A percentile compares a stretch with the other conserved stretches of the same genome.
phyloP scores from a whole-genome alignment of 306 rosid genomes.

The Prosopis cineraria region DNA sequence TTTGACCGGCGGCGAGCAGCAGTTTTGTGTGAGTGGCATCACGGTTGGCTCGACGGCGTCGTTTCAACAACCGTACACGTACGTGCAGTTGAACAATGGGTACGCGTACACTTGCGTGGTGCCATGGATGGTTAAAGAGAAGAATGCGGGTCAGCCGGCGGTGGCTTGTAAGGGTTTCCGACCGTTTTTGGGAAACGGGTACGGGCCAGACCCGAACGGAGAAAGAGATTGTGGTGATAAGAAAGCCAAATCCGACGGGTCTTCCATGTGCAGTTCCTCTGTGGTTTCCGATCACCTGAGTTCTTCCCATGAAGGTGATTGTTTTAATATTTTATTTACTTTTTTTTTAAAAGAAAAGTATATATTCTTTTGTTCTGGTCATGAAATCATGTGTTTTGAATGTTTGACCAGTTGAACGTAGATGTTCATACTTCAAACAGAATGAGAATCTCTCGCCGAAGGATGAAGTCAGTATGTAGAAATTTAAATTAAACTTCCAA shows the following conservation, averaged over 20 bases:
- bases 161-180: slow-evolving; percentile 35
- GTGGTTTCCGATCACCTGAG: slow-evolving; percentile 49
- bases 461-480: neutral
- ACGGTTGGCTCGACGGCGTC: neutral
- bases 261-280: slow-evolving; percentile 59
- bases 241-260: slow-evolving; percentile 44
- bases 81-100: slow-evolving; percentile 40
- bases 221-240: slow-evolving; percentile 15
- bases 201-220: slow-evolving; percentile 10
- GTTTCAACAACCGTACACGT: slow-evolving; percentile 24
- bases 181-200: slow-evolving; percentile 28
- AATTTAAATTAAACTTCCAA: neutral
- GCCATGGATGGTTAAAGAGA: slow-evolving; percentile 37
- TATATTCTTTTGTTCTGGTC: neutral
- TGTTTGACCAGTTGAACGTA: neutral
- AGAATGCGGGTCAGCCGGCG: slow-evolving; percentile 25
- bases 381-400: neutral
- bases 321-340: neutral
- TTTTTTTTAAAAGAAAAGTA: neutral
- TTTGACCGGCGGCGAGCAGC: neutral
- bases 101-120: slow-evolving; percentile 38
- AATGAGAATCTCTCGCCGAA: neutral
- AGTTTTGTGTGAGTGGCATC: neutral
- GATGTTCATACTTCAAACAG: neutral
- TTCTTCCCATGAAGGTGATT: slow-evolving; percentile 64